Conservation (phyloP, 2,329 filamentous ascomycete genomes). For the Huntiella bhutanensis region DNA sequence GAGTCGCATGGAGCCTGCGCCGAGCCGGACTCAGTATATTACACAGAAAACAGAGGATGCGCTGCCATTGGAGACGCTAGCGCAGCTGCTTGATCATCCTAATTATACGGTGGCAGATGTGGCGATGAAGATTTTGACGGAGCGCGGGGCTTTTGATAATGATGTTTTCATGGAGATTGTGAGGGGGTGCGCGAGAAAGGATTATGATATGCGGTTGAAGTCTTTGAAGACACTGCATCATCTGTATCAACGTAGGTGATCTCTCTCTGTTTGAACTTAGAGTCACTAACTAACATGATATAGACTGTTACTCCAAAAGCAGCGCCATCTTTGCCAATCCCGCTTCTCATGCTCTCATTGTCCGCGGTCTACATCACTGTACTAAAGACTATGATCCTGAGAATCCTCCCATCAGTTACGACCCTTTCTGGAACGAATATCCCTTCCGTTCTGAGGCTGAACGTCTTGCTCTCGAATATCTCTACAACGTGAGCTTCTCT, state of each 20-base stretch:
- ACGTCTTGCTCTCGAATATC: slow-evolving; percentile 38
- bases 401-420: slow-evolving; percentile 29
- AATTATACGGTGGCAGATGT: slow-evolving; percentile 56
- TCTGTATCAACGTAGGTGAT: no score
- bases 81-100: slow-evolving; percentile 48
- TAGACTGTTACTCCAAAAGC: background rate
- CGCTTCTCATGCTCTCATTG: slow-evolving; percentile 28
- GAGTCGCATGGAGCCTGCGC: slow-evolving; percentile 44
- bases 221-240: no score
- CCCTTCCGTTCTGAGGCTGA: slow-evolving; percentile 42
- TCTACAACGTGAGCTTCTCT: slow-evolving; percentile 34
- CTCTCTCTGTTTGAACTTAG: no score
- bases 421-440: slow-evolving; percentile 43
- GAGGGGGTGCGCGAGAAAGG: slow-evolving; percentile 26
- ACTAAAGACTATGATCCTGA: slow-evolving; percentile 24
- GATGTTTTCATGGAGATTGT: slow-evolving; percentile 31
- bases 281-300: background rate
- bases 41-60: slow-evolving; percentile 59
- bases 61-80: slow-evolving; percentile 44
- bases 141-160: slow-evolving; percentile 39
- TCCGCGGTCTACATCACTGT: slow-evolving; percentile 40
- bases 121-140: slow-evolving; percentile 38
- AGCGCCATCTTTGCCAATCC: background rate
- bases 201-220: background rate
- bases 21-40: slow-evolving; percentile 53